Conservation (phyloP, 164 flowering plant genomes). For the Stephania cephalantha region DNA sequence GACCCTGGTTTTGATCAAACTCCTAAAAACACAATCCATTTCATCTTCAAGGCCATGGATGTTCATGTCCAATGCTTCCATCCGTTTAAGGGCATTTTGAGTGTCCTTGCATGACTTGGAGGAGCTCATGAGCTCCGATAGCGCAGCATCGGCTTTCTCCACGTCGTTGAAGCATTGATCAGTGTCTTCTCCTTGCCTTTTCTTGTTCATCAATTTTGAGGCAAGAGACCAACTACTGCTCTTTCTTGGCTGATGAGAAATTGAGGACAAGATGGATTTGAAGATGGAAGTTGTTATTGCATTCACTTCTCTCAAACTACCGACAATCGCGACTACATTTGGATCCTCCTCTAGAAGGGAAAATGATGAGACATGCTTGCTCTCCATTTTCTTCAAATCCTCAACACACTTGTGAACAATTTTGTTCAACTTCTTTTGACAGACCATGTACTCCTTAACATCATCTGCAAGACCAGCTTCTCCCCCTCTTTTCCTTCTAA, state of each 20-base stretch:
- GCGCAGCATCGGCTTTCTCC: constrained; percentile 20
- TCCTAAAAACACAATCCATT: constrained; percentile 27
- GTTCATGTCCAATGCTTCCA: constrained; percentile 22
- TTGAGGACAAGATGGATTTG: constrained; percentile 6
- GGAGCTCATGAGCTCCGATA: constrained; percentile 5
- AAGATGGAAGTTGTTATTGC: constrained; percentile 3
- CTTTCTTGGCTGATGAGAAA: constrained; percentile 5
- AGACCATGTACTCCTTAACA: background rate
- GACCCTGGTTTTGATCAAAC: constrained; percentile 33
- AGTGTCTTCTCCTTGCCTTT: constrained; percentile 11
- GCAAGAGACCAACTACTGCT: constrained; percentile 18
- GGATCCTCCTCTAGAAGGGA: constrained; percentile 4
- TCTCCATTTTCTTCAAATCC: constrained; percentile 6
- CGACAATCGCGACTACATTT: constrained; percentile 1
- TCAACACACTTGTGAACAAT: constrained; percentile 10
- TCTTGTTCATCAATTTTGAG: constrained; percentile 23
- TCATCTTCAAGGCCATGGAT: constrained; percentile 27
- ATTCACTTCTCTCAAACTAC: constrained; percentile 13
- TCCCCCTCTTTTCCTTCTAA: constrained; percentile 10
- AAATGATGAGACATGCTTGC: background rate
- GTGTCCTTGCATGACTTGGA: constrained; percentile 5
- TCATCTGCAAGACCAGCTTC: constrained; percentile 7
- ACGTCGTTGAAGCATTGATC: constrained; percentile 12
- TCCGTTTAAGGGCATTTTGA: constrained; percentile 8
- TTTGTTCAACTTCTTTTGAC: constrained; percentile 15